Percentiles rank a stretch among this genome's conserved stretches.
These are phyloP conservation scores for Candida maris DNA, from an alignment of 805 yeast genomes.

Conservation along the genomic window DNA sequence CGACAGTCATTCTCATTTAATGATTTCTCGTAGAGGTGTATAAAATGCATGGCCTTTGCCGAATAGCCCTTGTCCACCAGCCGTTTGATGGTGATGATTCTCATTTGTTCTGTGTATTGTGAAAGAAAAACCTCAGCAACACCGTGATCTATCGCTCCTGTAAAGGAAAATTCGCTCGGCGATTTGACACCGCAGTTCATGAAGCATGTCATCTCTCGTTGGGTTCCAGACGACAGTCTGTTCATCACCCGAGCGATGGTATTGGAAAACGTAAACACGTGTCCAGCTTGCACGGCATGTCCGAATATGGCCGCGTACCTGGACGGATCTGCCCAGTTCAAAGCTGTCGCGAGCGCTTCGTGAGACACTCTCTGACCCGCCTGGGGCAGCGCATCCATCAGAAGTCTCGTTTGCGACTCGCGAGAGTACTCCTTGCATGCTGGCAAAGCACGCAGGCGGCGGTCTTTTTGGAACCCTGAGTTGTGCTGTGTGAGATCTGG, in stretches of 20 bases:
- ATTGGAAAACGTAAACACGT: slow-evolving; percentile 5
- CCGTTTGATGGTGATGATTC: slow-evolving; percentile 15
- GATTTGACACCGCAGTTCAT: slow-evolving; percentile 6
- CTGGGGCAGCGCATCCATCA: background rate
- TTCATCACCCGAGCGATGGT: slow-evolving; percentile 6
- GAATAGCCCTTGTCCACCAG: slow-evolving; percentile 13
- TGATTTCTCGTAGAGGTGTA: slow-evolving; percentile 9
- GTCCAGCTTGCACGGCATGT: slow-evolving; percentile 7
- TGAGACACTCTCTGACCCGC: background rate
- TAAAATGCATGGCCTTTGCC: slow-evolving; percentile 13
- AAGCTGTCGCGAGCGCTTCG: slow-evolving; percentile 5
- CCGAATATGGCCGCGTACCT: slow-evolving; percentile 5
- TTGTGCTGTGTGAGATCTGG: background rate
- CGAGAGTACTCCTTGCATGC: background rate
- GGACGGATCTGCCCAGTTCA: slow-evolving; percentile 1
- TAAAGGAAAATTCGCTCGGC: background rate
- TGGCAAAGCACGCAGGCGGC: background rate
- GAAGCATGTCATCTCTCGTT: slow-evolving; percentile 7
- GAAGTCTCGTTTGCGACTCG: too few relatives aligned
- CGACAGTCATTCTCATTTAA: slow-evolving; percentile 2
- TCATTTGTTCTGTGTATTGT: slow-evolving; percentile 18
- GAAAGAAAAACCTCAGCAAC: slow-evolving; percentile 7
- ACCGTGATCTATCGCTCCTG: background rate
- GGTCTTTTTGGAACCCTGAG: background rate
- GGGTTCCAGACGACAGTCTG: slow-evolving; percentile 13